These are phyloP conservation scores for Exophiala viscosa DNA, from an alignment of 2,329 filamentous ascomycete species.

Conservation along the genomic window DNA sequence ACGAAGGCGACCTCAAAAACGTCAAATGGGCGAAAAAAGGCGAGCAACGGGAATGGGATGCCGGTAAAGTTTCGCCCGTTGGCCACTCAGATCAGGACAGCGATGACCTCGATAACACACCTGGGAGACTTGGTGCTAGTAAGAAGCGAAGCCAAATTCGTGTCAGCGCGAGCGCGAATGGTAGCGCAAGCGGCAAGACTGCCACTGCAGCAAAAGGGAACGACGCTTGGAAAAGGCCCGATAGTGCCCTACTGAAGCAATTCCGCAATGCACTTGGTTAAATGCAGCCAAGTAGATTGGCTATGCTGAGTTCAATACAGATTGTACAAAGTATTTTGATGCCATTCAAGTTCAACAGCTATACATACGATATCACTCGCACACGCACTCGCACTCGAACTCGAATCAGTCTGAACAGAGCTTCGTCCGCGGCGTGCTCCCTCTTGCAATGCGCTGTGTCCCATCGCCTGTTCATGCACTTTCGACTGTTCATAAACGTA, in stretches of 20 bases:
- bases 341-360: too few relatives aligned
- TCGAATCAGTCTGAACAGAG: too few relatives aligned
- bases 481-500: neutral
- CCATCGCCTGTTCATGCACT: neutral
- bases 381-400: too few relatives aligned
- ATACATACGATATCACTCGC: too few relatives aligned
- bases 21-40: conserved; percentile 71
- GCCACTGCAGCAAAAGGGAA: neutral
- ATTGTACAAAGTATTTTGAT: too few relatives aligned
- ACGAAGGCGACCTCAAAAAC: conserved; percentile 56
- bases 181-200: neutral
- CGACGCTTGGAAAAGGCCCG: conserved; percentile 7
- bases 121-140: neutral
- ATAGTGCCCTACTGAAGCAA: conserved; percentile 16
- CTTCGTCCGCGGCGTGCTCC: too few relatives aligned
- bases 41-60: conserved; percentile 65
- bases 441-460: too few relatives aligned
- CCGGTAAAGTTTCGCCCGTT: conserved; percentile 47
- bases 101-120: neutral
- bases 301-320: too few relatives aligned
- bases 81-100: neutral
- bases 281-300: neutral
- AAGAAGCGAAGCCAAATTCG: neutral
- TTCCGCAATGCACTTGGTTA: conserved; percentile 15
- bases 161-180: too few relatives aligned